Base-by-base conservation (phyloP, 805 yeast genomes). In the Kodamaea restingae region DNA sequence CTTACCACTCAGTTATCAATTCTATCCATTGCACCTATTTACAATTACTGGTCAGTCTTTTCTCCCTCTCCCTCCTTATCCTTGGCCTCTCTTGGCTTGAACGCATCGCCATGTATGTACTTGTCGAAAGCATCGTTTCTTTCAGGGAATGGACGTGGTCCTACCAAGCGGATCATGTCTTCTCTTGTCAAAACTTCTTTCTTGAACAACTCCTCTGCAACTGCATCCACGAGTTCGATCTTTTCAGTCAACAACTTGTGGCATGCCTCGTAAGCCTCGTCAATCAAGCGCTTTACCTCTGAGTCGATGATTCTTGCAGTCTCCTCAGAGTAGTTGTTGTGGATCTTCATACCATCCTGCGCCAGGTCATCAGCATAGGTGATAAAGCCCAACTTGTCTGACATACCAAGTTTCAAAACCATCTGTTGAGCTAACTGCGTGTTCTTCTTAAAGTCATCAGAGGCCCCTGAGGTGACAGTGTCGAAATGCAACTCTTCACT, bases 321-420 rank as follows among this genome's bases (percentile, higher is more conserved):
- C 45, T 75, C 71, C 50, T 85, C 91, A 48, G 88, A 80, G 63
- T 77, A 85, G 27, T 85, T 64, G 74, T 84, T 47, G 61, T 74
- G 60, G 20, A 76, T 73, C 52, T 74, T 72, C 37, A 75, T 67
- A 14, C 80, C 80, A 31, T 75, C 74, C 17, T 43, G 48, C 12
- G 55, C 52, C 33, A 67, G 63, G 30, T 70, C 75, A 25, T 65
- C 61, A 41, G 76, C 81, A 43, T 75, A 76, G 22, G 75, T 69
- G 21, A 81, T 70, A 53, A 74, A 75, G 4, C 96, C 97, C 38
- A 90, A 70, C 55, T 78, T 75, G 6, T 76, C 71, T n/a, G 93
- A 82, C 95, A 88, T 87, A 21, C 96, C 96, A 42, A 86, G 73
- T 52, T 78, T 80, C 28, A 88, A 76, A 22, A 90, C 95, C 97